Evolutionary conservation across 495 filamentous ascomycete genomes (phyloP).

Genomic region (Annulohypoxylon maeteangense): DNA sequence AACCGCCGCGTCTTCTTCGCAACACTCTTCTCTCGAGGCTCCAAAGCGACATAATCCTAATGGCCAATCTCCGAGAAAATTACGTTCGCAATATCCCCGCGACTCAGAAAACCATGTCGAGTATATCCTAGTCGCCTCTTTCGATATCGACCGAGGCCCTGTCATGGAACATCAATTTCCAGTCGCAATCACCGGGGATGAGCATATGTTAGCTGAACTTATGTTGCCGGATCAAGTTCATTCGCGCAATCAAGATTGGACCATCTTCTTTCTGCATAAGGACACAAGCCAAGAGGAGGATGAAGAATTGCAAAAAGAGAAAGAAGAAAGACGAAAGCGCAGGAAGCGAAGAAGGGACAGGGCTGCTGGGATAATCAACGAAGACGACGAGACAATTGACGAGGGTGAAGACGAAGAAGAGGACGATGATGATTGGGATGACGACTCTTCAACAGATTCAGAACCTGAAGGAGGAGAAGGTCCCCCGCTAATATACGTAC

Average conservation of each 20-base stretch:
- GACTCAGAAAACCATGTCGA: constrained; percentile 94
- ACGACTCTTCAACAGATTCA: constrained; percentile 63
- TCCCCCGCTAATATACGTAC: constrained; percentile 95
- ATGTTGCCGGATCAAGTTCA: constrained; percentile 99
- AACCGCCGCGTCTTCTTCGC: constrained; percentile 56
- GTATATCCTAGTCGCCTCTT: constrained; percentile 98
- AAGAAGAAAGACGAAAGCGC: constrained; percentile 61
- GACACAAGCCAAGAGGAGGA: constrained; percentile 85
- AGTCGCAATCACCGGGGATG: constrained; percentile 93
- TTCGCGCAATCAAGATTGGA: constrained; percentile 96
- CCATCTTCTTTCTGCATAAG: constrained; percentile 98
- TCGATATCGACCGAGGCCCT: constrained; percentile 94
- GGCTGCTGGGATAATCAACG: constrained; percentile 65
- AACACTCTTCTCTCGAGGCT: constrained; percentile 64
- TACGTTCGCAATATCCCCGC: constrained; percentile 88
- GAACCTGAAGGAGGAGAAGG: constrained; percentile 77
- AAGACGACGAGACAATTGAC: constrained; percentile 58
- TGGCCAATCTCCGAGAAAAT: constrained; percentile 58
- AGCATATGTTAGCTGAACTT: constrained; percentile 95
- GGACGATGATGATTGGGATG: constrained; percentile 66
- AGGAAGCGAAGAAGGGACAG: constrained; percentile 57
- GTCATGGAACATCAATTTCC: constrained; percentile 99
- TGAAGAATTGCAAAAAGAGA: constrained; percentile 64
- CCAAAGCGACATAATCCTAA: constrained; percentile 55
- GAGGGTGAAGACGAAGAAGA: constrained; percentile 56